phyloP scores from a whole-genome alignment of 139 green algal genomes.

The Tetraselmis striata region DNA sequence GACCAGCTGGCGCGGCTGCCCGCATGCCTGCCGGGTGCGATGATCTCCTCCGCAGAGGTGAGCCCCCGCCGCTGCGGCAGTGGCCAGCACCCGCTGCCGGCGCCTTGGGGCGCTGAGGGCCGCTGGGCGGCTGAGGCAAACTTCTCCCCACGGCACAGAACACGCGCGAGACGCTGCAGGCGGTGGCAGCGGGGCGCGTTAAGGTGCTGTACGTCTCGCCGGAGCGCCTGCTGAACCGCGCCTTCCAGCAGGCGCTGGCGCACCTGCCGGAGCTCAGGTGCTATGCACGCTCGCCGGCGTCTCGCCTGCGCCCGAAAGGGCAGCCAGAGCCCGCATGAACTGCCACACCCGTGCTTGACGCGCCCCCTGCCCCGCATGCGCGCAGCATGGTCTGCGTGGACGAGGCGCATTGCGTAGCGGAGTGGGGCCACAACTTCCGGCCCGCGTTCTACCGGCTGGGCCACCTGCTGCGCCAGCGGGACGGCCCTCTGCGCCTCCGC shows the following conservation, averaged over 20 bases:
- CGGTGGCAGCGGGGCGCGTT: conserved; percentile 23
- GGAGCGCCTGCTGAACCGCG: conserved; percentile 69
- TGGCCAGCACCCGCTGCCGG: conserved; percentile 16
- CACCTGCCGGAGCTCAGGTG: conserved; percentile 13
- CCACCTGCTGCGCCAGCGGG: conserved; percentile 42
- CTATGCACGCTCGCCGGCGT: too few relatives aligned
- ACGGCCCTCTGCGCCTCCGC: conserved; percentile 24
- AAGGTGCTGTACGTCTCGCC: conserved; percentile 84
- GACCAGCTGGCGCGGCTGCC: conserved; percentile 84
- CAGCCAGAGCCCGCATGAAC: too few relatives aligned
- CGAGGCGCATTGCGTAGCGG: conserved; percentile 74
- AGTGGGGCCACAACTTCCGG: conserved; percentile 94
- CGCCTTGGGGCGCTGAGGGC: background rate
- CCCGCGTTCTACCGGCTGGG: conserved; percentile 77
- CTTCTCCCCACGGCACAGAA: too few relatives aligned
- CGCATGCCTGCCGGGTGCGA: conserved; percentile 53
- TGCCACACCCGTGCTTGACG: too few relatives aligned
- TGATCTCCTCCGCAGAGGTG: conserved; percentile 53
- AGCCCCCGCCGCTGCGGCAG: conserved; percentile 18
- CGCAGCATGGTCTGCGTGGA: conserved; percentile 28
- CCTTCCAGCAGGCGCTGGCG: conserved; percentile 55
- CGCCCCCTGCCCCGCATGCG: conserved; percentile 13
- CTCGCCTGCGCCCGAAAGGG: too few relatives aligned
- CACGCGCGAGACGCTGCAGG: conserved; percentile 11
- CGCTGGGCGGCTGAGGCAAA: too few relatives aligned